Evolutionary conservation across 139 green algal species (phyloP).

Genomic region (Coelastrella sp.): DNA sequence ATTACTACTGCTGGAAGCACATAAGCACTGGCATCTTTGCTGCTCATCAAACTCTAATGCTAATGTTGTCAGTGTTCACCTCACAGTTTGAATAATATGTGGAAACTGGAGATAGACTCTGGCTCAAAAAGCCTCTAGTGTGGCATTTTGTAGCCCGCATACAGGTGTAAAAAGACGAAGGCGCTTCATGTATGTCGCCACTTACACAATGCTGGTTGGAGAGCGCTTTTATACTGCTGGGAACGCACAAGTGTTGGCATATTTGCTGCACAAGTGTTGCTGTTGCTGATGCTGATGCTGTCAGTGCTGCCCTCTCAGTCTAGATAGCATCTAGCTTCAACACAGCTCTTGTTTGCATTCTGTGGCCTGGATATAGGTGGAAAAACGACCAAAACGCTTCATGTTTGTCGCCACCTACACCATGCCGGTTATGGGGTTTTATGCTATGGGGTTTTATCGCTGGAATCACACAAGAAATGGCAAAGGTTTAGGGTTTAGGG

Average conservation of each 20-base stretch:
- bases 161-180: slow-evolving; percentile 41
- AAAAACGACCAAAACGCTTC: slow-evolving; percentile 40
- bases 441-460: slow-evolving; percentile 1
- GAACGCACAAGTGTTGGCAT: slow-evolving; percentile 44
- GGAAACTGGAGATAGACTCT: too few species aligned
- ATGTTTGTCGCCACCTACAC: slow-evolving; percentile 31
- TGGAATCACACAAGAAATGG: slow-evolving; percentile 43
- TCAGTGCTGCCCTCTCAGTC: too few species aligned
- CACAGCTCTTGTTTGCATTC: too few species aligned
- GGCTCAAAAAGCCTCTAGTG: too few species aligned
- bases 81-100: too few species aligned
- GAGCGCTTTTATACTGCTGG: slow-evolving; percentile 26
- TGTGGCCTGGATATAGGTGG: not conserved
- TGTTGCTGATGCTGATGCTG: too few species aligned
- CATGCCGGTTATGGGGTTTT: slow-evolving; percentile 12
- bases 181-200: slow-evolving; percentile 39
- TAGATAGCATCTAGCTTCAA: too few species aligned
- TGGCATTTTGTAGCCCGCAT: too few species aligned
- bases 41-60: too few species aligned
- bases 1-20: slow-evolving; percentile 22
- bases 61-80: too few species aligned
- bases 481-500: too few species aligned
- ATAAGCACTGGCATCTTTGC: slow-evolving; percentile 47
- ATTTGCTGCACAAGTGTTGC: not conserved
- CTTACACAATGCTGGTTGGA: slow-evolving; percentile 13